Base-by-base conservation (phyloP, 306 rosid genomes). In the Mucuna pruriens region DNA sequence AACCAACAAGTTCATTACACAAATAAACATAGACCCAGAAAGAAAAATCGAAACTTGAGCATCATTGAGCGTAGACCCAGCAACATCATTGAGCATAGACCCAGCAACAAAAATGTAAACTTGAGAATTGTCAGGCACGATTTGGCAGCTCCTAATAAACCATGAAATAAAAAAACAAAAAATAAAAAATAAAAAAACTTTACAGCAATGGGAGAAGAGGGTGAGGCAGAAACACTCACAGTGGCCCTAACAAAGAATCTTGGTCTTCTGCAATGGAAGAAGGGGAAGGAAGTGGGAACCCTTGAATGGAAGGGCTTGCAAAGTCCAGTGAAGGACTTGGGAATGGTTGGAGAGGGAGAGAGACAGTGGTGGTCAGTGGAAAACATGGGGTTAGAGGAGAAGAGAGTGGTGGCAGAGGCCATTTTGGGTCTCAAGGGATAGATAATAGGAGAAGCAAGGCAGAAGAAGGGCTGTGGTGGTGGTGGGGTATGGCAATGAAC, bases 191-290 rank as follows among this genome's bases (percentile, higher is more conserved):
- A 29, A 1, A 29, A 29, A 29, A 29, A 72, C 16, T 42, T 62
- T 1, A 29, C 34, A 48, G 26, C 10, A 72, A 1, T 23, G 44
- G 63, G 48, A 70, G 51, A 22, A 62, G 19, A 40, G 42, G 75
- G 75, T 33, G 20, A 13, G 10, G 60, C 0, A 75, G 22, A 57
- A 51, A 15, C 9, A 87, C 86, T 86, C 9, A 89, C 98, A 74
- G 93, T 78, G 66, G 97, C 97, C 19, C 87, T 88, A 71, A 93
- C 91, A 3, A 85, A 31, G 91, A 92, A 95, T 86, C 85, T 38
- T n/a, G 88, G 88, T 16, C 77, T 83, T 8, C 86, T 36, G 49
- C 83, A 67, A 76, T 76, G 90, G 46, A 62, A 62, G 39, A 84
- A 77, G 2, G 90, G 81, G 70, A 85, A 0, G 2, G 92, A 89